phyloP scores from a whole-genome alignment of 768 basidiomycete species.

The Calocybe cyanea region DNA sequence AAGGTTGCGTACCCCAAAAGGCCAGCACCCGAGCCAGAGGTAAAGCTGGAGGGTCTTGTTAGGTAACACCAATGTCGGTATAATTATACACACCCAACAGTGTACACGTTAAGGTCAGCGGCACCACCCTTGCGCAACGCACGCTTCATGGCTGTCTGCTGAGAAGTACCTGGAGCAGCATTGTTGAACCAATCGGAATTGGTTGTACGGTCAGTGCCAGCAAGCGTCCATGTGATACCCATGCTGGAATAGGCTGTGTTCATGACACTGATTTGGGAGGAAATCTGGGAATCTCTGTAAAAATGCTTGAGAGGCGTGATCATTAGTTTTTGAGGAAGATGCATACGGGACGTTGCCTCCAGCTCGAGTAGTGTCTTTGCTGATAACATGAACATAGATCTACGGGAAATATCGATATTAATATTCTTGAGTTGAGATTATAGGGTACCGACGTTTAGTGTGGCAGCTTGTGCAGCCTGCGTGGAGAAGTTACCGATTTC shows the following conservation, averaged over 20 bases:
- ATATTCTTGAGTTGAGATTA: neutral
- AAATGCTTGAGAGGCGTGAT: neutral
- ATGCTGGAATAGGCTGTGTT: conserved; percentile 36
- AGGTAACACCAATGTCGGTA: neutral
- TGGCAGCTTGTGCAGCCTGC: conserved; percentile 7
- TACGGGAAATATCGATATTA: conserved; percentile 10
- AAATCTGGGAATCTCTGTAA: conserved; percentile 33
- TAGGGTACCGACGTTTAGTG: conserved; percentile 16
- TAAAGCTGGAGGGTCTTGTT: conserved; percentile 27
- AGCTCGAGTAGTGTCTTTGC: conserved; percentile 22
- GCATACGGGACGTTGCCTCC: conserved; percentile 43
- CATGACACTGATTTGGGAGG: conserved; percentile 34
- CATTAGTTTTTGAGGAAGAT: neutral
- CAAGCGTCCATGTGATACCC: conserved; percentile 38
- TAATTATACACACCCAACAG: conserved; percentile 38
- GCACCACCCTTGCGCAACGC: conserved; percentile 38
- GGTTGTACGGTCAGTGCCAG: conserved; percentile 36
- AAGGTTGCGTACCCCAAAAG: conserved; percentile 55
- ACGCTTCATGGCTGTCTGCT: conserved; percentile 47
- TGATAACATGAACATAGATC: conserved; percentile 39
- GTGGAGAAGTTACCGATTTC: conserved; percentile 13
- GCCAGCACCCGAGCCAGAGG: conserved; percentile 32
- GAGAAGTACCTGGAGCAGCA: conserved; percentile 28
- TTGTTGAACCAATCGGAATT: conserved; percentile 47
- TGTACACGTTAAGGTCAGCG: conserved; percentile 45